A percentile compares a stretch with the other conserved stretches of the same genome.
phyloP scores from a whole-genome alignment of 1,284 basidiomycete genomes.

The Ganoderma leucocontextum region DNA sequence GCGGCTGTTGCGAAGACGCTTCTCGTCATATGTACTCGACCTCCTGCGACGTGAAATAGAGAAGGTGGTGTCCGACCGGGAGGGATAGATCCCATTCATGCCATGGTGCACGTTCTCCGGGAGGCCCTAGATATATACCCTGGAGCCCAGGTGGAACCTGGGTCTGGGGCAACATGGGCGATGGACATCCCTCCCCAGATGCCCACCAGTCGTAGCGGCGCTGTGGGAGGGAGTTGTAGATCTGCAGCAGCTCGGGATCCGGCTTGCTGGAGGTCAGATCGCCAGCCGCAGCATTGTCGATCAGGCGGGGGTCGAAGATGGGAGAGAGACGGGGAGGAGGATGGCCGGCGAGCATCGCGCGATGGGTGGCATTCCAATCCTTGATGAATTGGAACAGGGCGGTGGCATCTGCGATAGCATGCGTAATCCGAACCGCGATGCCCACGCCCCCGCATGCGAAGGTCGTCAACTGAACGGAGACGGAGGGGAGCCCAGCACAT shows the following conservation, averaged over 20 bases:
- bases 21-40: constrained; percentile 45
- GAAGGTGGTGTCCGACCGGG: constrained; percentile 43
- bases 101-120: constrained; percentile 48
- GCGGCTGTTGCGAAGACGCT: constrained; percentile 16
- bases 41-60: constrained; percentile 47
- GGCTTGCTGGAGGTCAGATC: constrained; percentile 42
- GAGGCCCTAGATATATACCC: constrained; percentile 26
- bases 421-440: constrained; percentile 46
- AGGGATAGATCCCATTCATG: constrained; percentile 45
- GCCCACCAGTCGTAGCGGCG: constrained; percentile 51
- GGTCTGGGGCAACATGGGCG: constrained; percentile 25
- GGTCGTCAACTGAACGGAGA: constrained; percentile 46
- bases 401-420: constrained; percentile 51
- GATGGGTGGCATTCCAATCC: constrained; percentile 48
- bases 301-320: constrained; percentile 44
- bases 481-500: constrained; percentile 40
- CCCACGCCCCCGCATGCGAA: constrained; percentile 38
- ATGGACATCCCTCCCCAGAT: constrained; percentile 38
- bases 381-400: constrained; percentile 47
- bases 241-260: constrained; percentile 38
- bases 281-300: constrained; percentile 46
- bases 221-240: constrained; percentile 43
- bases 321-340: constrained; percentile 34
- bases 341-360: constrained; percentile 22
- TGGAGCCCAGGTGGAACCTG: constrained; percentile 34